Base-by-base conservation (phyloP, 1,284 basidiomycete genomes). In the Leccinum brunneo-olivaceum region DNA sequence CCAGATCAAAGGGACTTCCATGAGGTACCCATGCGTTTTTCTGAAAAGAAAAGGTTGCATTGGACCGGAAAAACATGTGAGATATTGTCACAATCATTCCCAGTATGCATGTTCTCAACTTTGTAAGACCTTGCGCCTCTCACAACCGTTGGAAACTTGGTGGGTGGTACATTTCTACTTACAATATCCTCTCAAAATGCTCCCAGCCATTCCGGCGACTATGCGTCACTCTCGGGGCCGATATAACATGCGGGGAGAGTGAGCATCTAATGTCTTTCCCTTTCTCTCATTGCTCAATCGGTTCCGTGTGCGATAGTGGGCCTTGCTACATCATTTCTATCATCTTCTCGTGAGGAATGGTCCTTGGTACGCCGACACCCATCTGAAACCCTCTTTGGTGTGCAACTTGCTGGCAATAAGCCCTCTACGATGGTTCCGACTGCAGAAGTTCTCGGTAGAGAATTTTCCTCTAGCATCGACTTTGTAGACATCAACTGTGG, bases 401-500 rank as follows among this genome's bases (percentile, higher is more conserved):
- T 96, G 3, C 95, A 98, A 59, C 61, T 90, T 15, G 84, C 85
- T 1, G 88, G 89, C 0, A 84, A 76, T 58, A 90, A 88, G 52
- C 84, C 90, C 2, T 66, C 75, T 1, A 75, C 78, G 3, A 72
- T 95, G 28, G 84, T 93, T 0, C 82, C 91, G 0, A 81, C 84
- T 0, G 91, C 93, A 0, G 95, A 98, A 62, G 73, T 87, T 7
- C 73, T 98, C 16, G 81, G 75, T 1, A 78, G 75, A 48, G 85
- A 92, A 56, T 79, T 73, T 15, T 64, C 65, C 0, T 68, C 71
- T 9, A 75, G 78, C 18, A 65, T 95, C 21, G 90, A 96, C 60
- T 96, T 95, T 58, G 88, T 95, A 10, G 95, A 98, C 56, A 69
- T 98, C 54, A 98, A 98, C 62, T 90, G 90, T 63, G 95, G 95